Evolutionary conservation across 805 yeast genomes (phyloP).

Genomic region (Yarrowia sp.): DNA sequence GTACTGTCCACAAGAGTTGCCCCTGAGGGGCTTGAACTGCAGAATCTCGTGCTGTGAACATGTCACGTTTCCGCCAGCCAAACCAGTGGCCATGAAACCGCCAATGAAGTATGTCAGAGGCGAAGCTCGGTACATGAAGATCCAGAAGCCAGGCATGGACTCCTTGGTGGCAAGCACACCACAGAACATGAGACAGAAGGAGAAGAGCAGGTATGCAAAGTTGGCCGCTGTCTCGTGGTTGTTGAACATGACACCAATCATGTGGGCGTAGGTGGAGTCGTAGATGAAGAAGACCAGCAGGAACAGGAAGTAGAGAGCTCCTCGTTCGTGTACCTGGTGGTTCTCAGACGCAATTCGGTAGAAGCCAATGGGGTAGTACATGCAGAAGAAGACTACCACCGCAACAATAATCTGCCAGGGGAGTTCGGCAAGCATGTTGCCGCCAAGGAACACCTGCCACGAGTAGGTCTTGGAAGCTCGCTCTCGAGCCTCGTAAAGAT

Average conservation of each 20-base stretch:
- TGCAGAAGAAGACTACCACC: conserved; percentile 64
- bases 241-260: conserved; percentile 54
- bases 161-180: conserved; percentile 65
- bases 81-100: conserved; percentile 57
- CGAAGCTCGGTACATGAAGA: conserved; percentile 74
- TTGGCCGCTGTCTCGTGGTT: conserved; percentile 62
- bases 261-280: conserved; percentile 50
- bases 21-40: conserved; percentile 59
- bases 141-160: conserved; percentile 80
- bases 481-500: conserved; percentile 74
- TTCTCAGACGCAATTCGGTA: conserved; percentile 64
- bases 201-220: conserved; percentile 59
- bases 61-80: conserved; percentile 56
- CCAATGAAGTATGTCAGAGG: conserved; percentile 72
- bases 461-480: conserved; percentile 73
- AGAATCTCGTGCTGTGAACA: conserved; percentile 61
- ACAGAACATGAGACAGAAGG: conserved; percentile 65
- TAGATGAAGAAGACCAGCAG: conserved; percentile 57
- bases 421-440: conserved; percentile 69
- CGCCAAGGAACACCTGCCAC: conserved; percentile 67
- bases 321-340: conserved; percentile 55
- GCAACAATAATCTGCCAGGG: conserved; percentile 71
- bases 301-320: conserved; percentile 51
- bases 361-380: conserved; percentile 76
- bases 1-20: conserved; percentile 64